Conservation (phyloP, 371 early-diverging fungal species). For the Fennellomyces sp. region DNA sequence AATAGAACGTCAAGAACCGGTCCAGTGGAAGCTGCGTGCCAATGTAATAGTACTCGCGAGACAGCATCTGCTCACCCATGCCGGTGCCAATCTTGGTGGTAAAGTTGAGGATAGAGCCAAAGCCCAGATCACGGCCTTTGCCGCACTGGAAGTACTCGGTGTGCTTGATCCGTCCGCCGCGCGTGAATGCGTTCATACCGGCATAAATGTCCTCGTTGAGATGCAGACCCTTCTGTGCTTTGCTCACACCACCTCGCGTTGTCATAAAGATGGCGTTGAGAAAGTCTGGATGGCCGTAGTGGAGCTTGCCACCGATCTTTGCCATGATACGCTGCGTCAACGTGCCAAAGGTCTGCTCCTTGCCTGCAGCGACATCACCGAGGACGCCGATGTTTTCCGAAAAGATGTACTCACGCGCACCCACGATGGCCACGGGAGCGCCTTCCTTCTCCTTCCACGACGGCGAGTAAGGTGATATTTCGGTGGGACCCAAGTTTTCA, state of each 20-base stretch:
- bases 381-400: conserved; percentile 87
- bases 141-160: conserved; percentile 92
- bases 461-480: conserved; percentile 72
- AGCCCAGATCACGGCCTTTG: conserved; percentile 92
- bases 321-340: conserved; percentile 87
- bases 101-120: conserved; percentile 88
- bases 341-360: conserved; percentile 91
- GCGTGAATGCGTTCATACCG: conserved; percentile 86
- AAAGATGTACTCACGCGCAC: conserved; percentile 90
- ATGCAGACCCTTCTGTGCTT: conserved; percentile 91
- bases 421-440: conserved; percentile 90
- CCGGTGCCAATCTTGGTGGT: conserved; percentile 90
- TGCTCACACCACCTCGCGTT: conserved; percentile 87
- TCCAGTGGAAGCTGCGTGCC: conserved; percentile 85
- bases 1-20: conserved; percentile 87
- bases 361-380: conserved; percentile 91
- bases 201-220: conserved; percentile 95
- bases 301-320: conserved; percentile 81
- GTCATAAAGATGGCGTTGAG: conserved; percentile 89
- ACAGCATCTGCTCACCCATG: conserved; percentile 93
- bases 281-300: conserved; percentile 94
- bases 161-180: conserved; percentile 90
- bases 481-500: conserved; percentile 70
- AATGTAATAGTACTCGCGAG: conserved; percentile 89
- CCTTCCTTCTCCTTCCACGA: conserved; percentile 45